These are phyloP conservation scores for Geranomyces michiganensis DNA, from an alignment of 192 early-diverging fungal genomes.

Conservation along the genomic window DNA sequence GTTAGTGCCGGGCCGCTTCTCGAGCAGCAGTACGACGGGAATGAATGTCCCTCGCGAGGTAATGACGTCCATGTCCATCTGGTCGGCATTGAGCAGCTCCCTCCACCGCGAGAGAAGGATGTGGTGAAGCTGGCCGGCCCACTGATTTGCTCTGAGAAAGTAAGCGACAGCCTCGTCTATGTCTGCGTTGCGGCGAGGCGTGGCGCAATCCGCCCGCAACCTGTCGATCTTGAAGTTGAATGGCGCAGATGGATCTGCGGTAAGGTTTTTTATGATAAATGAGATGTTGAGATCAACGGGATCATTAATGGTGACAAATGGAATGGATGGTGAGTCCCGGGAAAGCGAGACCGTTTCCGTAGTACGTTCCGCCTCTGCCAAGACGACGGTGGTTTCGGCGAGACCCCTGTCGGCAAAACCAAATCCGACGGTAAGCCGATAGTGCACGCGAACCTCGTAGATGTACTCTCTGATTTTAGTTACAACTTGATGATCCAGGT, in stretches of 20 bases:
- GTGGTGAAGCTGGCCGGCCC: background rate
- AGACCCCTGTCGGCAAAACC: background rate
- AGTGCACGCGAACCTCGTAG: background rate
- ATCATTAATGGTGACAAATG: too few species aligned
- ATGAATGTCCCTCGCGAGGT: background rate
- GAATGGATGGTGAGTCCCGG: background rate
- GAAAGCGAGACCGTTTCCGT: background rate
- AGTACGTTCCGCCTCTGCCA: background rate
- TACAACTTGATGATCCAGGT: too few species aligned
- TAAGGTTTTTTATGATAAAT: background rate
- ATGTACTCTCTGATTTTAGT: constrained; percentile 9
- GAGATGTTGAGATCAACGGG: background rate
- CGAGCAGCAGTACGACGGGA: constrained; percentile 4
- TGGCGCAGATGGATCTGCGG: background rate
- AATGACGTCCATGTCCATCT: background rate
- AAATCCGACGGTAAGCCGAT: background rate
- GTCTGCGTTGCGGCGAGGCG: constrained; percentile 33
- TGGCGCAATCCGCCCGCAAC: constrained; percentile 20
- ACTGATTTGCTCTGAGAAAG: background rate
- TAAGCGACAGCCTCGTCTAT: constrained; percentile 6
- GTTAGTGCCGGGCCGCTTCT: background rate
- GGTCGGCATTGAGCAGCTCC: background rate
- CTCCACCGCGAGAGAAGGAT: background rate
- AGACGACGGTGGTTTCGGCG: background rate
- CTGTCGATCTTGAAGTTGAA: constrained; percentile 32